Conservation (phyloP, 164 flowering plant genomes). For the Nymphaea colorata region DNA sequence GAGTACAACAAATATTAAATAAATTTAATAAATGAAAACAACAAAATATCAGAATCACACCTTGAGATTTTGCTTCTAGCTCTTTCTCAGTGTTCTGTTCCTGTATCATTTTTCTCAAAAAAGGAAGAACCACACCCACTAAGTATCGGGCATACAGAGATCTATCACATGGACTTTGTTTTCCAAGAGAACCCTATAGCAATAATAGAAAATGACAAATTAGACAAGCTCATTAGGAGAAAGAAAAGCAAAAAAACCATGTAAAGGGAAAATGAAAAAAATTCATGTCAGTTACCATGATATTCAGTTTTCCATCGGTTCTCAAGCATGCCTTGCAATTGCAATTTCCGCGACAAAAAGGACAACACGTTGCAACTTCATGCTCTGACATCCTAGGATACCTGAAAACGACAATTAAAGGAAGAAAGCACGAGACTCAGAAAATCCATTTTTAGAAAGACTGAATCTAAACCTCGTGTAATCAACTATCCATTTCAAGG, state of each 20-base stretch:
- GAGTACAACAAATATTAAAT: not conserved
- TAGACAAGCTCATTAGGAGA: not conserved
- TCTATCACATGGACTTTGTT: conserved; percentile 28
- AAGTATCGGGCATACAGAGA: conserved; percentile 43
- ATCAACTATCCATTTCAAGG: too few relatives aligned
- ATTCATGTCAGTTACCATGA: not conserved
- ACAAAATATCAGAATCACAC: conserved; percentile 14
- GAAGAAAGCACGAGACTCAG: not conserved
- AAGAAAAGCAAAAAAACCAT: not conserved
- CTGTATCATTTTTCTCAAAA: conserved; percentile 39
- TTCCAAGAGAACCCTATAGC: conserved; percentile 1
- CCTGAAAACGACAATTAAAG: conserved; percentile 1
- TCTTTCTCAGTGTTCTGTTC: conserved; percentile 53
- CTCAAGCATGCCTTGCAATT: conserved; percentile 14
- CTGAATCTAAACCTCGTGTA: too few relatives aligned
- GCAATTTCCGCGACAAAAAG: conserved; percentile 12
- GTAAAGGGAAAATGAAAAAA: not conserved
- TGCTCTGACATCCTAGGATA: conserved; percentile 11
- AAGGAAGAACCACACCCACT: conserved; percentile 46
- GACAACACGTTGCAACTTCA: conserved; percentile 6
- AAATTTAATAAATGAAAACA: not conserved
- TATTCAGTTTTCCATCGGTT: not conserved
- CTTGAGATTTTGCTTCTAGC: conserved; percentile 36
- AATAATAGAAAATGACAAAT: not conserved
- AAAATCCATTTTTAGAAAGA: too few relatives aligned